phyloP scores from a whole-genome alignment of 2,329 filamentous ascomycete genomes.

The Alternaria rosae region DNA sequence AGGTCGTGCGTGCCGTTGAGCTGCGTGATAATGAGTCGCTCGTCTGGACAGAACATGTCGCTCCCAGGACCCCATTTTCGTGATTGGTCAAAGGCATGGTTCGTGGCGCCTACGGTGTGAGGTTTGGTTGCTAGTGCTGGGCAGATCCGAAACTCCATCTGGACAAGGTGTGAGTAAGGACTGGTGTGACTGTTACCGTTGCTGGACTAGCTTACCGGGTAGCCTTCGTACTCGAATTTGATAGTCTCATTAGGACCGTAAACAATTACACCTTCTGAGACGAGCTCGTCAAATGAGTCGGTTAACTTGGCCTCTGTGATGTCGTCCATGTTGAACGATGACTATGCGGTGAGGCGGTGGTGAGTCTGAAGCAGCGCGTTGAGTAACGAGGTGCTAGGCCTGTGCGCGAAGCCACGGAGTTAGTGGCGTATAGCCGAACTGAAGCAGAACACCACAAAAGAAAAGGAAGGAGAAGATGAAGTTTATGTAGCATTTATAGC shows the following conservation, averaged over 20 bases:
- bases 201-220: slow-evolving; percentile 28
- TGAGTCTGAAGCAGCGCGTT: slow-evolving; percentile 6
- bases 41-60: slow-evolving; percentile 55
- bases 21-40: slow-evolving; percentile 52
- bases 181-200: background rate
- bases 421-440: slow-evolving; percentile 8
- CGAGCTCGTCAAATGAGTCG: slow-evolving; percentile 35
- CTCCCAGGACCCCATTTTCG: slow-evolving; percentile 44
- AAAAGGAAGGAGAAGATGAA: background rate
- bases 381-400: slow-evolving; percentile 9
- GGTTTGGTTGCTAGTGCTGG: slow-evolving; percentile 41
- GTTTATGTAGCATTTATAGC: slow-evolving; percentile 14
- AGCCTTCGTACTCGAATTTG: slow-evolving; percentile 30
- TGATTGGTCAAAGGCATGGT: slow-evolving; percentile 22
- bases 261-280: slow-evolving; percentile 31
- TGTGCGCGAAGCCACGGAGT: slow-evolving; percentile 14
- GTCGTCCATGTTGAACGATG: slow-evolving; percentile 14
- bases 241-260: slow-evolving; percentile 34
- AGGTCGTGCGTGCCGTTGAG: slow-evolving; percentile 56
- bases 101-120: slow-evolving; percentile 31
- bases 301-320: slow-evolving; percentile 22
- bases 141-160: slow-evolving; percentile 47
- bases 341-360: slow-evolving; percentile 3
- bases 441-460: slow-evolving; percentile 1
- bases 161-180: slow-evolving; percentile 1